These are phyloP conservation scores for Antitrichia curtipendula DNA, from an alignment of 225 moss, liverwort and hornwort genomes.

Conservation along the genomic window DNA sequence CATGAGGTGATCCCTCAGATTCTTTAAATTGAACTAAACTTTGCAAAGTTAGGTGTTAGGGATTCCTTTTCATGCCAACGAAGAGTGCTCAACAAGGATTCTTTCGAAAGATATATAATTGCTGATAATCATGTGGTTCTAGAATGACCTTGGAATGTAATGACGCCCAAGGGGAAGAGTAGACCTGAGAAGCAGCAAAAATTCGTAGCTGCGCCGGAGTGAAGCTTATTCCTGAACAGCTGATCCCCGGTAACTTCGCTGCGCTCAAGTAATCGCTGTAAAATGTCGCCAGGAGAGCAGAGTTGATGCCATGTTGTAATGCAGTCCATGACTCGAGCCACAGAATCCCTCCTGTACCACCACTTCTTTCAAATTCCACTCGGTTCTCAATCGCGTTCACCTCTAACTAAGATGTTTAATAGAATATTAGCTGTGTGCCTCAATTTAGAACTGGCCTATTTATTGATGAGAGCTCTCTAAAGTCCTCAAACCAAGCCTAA, in stretches of 20 bases:
- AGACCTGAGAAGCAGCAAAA: conserved; percentile 80
- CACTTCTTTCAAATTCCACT: neutral
- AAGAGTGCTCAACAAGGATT: neutral
- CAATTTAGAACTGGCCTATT: neutral
- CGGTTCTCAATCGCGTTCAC: neutral
- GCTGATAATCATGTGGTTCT: neutral
- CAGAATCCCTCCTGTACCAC: conserved; percentile 61
- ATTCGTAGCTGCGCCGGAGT: conserved; percentile 45
- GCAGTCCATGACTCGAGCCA: conserved; percentile 59
- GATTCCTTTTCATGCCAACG: neutral
- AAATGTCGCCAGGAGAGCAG: conserved; percentile 66
- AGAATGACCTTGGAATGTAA: neutral
- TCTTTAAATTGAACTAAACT: neutral
- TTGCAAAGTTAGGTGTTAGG: neutral
- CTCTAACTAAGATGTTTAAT: neutral
- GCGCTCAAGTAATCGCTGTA: conserved; percentile 79
- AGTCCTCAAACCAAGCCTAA: neutral
- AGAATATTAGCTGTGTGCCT: neutral
- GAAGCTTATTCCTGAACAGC: conserved; percentile 60
- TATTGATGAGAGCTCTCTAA: neutral
- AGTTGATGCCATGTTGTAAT: conserved; percentile 61
- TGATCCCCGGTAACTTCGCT: conserved; percentile 31
- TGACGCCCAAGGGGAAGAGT: neutral
- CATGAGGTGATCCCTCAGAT: no score
- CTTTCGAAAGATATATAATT: neutral